phyloP scores from a whole-genome alignment of 2,329 filamentous ascomycete genomes.

The Colletotrichum gigasporum region DNA sequence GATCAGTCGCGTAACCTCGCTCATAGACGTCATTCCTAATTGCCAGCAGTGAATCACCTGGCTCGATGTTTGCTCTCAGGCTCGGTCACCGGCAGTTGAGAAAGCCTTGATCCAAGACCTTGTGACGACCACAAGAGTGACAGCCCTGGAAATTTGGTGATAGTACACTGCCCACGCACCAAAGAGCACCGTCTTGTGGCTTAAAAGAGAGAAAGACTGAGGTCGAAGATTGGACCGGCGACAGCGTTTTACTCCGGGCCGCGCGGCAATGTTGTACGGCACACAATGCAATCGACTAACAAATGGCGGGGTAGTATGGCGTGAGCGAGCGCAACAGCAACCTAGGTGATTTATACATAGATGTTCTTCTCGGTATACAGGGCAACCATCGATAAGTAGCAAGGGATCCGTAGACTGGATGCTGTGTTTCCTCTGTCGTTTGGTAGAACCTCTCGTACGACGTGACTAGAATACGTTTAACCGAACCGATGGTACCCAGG shows the following conservation, averaged over 20 bases:
- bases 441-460: neutral
- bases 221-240: neutral
- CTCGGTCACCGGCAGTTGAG: neutral
- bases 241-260: neutral
- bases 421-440: neutral
- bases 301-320: neutral
- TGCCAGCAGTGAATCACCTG: slow-evolving; percentile 3
- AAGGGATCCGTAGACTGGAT: neutral
- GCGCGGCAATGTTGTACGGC: slow-evolving; percentile 16
- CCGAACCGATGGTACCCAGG: neutral
- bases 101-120: neutral
- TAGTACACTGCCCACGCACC: neutral
- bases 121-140: neutral
- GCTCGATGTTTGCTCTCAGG: slow-evolving; percentile 1
- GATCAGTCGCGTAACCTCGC: neutral
- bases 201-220: neutral
- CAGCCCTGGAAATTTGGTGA: neutral
- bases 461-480: neutral
- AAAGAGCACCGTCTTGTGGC: neutral
- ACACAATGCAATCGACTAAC: neutral
- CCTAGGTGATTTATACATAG: neutral
- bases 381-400: neutral
- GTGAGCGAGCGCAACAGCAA: neutral
- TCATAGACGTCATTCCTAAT: neutral
- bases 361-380: slow-evolving; percentile 16